Percentiles rank a stretch among this genome's conserved stretches.
phyloP scores from a whole-genome alignment of 495 filamentous ascomycete species.

The Parachaetomium inaequale region DNA sequence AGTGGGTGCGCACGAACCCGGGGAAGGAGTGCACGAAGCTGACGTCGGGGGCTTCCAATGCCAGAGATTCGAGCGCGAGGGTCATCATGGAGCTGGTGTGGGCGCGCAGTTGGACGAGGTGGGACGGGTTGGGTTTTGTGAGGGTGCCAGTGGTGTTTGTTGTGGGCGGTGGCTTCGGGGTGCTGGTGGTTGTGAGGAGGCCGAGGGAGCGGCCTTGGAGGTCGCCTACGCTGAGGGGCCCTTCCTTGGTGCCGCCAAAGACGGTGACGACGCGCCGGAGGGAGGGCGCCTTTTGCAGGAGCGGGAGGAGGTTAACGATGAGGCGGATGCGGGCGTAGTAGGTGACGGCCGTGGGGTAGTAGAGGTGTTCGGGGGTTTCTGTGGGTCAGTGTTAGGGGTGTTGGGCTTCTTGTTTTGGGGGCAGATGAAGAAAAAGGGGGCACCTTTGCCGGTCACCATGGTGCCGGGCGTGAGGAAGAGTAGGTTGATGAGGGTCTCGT shows the following conservation, averaged over 20 bases:
- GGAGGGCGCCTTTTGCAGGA: conserved; percentile 42
- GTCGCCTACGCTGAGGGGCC: conserved; percentile 47
- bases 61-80: conserved; percentile 48
- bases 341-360: conserved; percentile 49
- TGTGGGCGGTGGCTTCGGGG: conserved; percentile 10
- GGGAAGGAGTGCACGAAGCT: conserved; percentile 60
- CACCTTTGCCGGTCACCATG: conserved; percentile 30
- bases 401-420: background rate
- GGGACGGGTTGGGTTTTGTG: background rate
- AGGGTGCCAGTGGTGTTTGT: background rate
- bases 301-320: conserved; percentile 59
- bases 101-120: conserved; percentile 32
- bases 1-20: conserved; percentile 44
- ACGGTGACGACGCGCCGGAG: conserved; percentile 60
- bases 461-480: conserved; percentile 56
- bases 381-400: background rate
- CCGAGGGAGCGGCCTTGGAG: conserved; percentile 31
- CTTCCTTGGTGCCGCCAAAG: conserved; percentile 52
- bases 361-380: conserved; percentile 59
- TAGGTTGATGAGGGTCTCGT: conserved; percentile 56
- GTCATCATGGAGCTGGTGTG: conserved; percentile 52
- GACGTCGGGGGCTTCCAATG: conserved; percentile 46
- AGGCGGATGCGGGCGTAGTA: conserved; percentile 66
- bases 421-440: too few species aligned
- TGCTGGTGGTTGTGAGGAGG: background rate